Conservation (phyloP, 2,329 filamentous ascomycete genomes). For the Alternaria hordeiaustralica region DNA sequence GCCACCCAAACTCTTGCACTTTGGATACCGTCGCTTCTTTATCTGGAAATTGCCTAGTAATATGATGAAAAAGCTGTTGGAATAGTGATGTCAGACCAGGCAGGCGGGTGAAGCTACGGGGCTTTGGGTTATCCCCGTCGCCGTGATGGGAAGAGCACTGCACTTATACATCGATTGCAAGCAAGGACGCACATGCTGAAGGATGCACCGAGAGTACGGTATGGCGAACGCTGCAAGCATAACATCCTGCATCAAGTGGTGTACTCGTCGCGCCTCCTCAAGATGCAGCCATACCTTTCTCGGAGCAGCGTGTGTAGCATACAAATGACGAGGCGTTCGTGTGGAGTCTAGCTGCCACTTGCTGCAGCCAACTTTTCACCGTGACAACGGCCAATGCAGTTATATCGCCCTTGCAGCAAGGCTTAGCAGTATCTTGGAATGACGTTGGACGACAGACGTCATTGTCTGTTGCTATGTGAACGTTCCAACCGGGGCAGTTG, state of each 20-base stretch:
- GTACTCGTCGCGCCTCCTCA: conserved; percentile 36
- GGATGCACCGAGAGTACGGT: conserved; percentile 34
- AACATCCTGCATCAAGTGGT: conserved; percentile 40
- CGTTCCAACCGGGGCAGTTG: background rate
- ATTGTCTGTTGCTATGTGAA: background rate
- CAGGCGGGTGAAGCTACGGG: conserved; percentile 31
- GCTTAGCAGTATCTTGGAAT: conserved; percentile 27
- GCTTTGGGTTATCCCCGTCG: conserved; percentile 28
- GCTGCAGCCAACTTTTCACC: conserved; percentile 25
- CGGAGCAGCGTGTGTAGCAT: conserved; percentile 37
- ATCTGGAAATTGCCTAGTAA: conserved; percentile 22
- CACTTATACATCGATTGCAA: conserved; percentile 39
- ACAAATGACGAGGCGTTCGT: conserved; percentile 32
- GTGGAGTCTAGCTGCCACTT: conserved; percentile 31
- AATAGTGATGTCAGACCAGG: conserved; percentile 42
- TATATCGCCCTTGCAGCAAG: conserved; percentile 45
- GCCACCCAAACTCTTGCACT: conserved; percentile 3
- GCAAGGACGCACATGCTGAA: conserved; percentile 21
- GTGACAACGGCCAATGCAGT: conserved; percentile 28
- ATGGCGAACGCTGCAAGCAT: conserved; percentile 28
- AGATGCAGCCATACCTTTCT: conserved; percentile 36
- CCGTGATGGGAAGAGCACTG: conserved; percentile 31
- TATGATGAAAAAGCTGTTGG: conserved; percentile 42
- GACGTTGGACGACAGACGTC: background rate
- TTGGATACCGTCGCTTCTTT: background rate